A percentile compares a stretch with the other conserved stretches of the same genome.
These are phyloP conservation scores for Linnemannia zychae DNA, from an alignment of 192 early-diverging fungal genomes.

Conservation along the genomic window DNA sequence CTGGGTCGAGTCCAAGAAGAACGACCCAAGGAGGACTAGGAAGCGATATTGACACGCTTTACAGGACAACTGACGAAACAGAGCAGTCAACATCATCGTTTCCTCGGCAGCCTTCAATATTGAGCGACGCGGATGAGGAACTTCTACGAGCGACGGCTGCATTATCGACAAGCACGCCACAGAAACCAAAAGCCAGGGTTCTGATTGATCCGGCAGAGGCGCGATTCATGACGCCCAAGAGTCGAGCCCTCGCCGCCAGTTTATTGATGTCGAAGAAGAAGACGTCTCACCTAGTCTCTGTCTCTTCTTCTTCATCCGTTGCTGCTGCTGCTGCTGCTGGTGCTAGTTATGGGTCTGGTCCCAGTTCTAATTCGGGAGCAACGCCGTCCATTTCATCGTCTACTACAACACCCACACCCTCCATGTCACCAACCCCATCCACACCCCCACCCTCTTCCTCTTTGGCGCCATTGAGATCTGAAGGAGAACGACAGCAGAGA, in stretches of 20 bases:
- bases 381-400: background rate
- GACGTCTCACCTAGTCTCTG: background rate
- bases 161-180: background rate
- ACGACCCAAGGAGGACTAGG: background rate
- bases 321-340: background rate
- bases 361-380: background rate
- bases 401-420: background rate
- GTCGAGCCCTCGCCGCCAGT: background rate
- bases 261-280: background rate
- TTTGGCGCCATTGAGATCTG: too few relatives aligned
- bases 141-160: background rate
- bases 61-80: background rate
- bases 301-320: background rate
- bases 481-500: background rate
- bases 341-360: background rate
- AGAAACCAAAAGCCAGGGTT: background rate
- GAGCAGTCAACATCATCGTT: background rate
- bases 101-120: background rate
- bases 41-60: background rate
- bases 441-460: background rate
- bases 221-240: background rate
- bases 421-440: background rate
- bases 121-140: background rate
- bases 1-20: background rate
- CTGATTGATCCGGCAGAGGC: background rate